Percentiles rank a stretch among this genome's conserved stretches.
Conservation (phyloP, 2,329 filamentous ascomycete species). For the Coniochaeta sp. region DNA sequence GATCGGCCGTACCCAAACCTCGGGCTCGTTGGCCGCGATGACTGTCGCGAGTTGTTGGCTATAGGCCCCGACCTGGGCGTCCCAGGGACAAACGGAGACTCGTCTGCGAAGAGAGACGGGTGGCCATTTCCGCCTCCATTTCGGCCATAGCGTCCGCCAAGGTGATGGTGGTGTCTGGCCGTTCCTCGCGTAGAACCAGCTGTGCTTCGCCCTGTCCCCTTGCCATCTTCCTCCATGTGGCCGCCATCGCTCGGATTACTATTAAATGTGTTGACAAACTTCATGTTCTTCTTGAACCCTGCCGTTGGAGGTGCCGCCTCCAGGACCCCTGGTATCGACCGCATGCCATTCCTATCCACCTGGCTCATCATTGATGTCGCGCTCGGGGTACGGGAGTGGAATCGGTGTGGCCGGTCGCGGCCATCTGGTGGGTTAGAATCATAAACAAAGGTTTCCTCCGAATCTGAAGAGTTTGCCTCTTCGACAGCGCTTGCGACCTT, state of each 20-base stretch:
- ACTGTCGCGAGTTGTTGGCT: constrained; percentile 47
- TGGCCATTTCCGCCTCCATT: constrained; percentile 58
- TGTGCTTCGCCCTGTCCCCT: constrained; percentile 52
- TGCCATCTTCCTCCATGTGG: constrained; percentile 61
- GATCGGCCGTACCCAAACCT: constrained; percentile 35
- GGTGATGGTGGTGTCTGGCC: constrained; percentile 64
- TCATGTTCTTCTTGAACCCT: constrained; percentile 85
- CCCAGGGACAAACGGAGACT: constrained; percentile 59
- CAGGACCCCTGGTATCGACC: constrained; percentile 60
- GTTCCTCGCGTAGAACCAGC: constrained; percentile 58
- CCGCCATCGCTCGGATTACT: constrained; percentile 45
- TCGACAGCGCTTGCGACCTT: constrained; percentile 95
- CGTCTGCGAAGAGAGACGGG: constrained; percentile 65
- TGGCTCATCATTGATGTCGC: constrained; percentile 77
- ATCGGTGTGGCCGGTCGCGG: constrained; percentile 58
- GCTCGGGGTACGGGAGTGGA: constrained; percentile 91
- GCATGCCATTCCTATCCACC: constrained; percentile 50
- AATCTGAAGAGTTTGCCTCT: constrained; percentile 93
- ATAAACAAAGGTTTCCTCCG: constrained; percentile 97
- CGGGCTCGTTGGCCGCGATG: constrained; percentile 65
- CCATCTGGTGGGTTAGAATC: constrained; percentile 85
- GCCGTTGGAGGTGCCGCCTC: constrained; percentile 43
- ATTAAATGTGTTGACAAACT: constrained; percentile 78
- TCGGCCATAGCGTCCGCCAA: constrained; percentile 69
- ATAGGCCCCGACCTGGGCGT: constrained; percentile 57